A percentile compares a stretch with the other conserved stretches of the same genome.
Conservation (phyloP, 1,139 yeast species). For the Kodamaea sp. region DNA sequence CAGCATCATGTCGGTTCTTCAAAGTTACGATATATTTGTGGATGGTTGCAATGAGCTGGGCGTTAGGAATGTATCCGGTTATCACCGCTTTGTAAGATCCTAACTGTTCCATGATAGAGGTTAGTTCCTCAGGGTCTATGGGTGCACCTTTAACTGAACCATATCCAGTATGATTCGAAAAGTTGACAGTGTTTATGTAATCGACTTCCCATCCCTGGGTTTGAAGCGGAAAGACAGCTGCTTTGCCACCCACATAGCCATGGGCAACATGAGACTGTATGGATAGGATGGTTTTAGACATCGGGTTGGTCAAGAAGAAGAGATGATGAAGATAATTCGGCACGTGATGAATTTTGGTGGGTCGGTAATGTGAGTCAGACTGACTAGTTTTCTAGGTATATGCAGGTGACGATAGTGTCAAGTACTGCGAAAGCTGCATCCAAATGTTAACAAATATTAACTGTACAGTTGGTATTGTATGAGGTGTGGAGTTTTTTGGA, state of each 20-base stretch:
- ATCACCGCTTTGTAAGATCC: slow-evolving; percentile 14
- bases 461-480: too few species aligned
- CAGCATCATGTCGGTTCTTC: slow-evolving; percentile 11
- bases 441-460: too few species aligned
- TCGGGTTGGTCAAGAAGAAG: too few species aligned
- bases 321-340: too few species aligned
- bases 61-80: slow-evolving; percentile 41
- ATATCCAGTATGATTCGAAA: slow-evolving; percentile 50
- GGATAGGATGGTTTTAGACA: slow-evolving; percentile 27
- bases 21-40: slow-evolving; percentile 11
- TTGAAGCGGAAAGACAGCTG: slow-evolving; percentile 46
- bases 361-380: too few species aligned
- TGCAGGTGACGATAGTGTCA: too few species aligned
- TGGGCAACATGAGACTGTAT: slow-evolving; percentile 48
- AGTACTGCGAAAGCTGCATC: too few species aligned
- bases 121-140: slow-evolving; percentile 11
- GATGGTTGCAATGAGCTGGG: slow-evolving; percentile 27
- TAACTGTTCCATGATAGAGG: slow-evolving; percentile 8
- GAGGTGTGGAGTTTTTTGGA: too few species aligned
- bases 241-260: slow-evolving; percentile 49
- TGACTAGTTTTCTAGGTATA: too few species aligned
- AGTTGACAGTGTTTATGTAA: slow-evolving; percentile 41
- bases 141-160: slow-evolving; percentile 37
- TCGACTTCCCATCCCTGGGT: slow-evolving; percentile 49
- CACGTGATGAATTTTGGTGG: too few species aligned